These are phyloP conservation scores for Huntiella moniliformis DNA, from an alignment of 2,329 filamentous ascomycete species.

Conservation along the genomic window DNA sequence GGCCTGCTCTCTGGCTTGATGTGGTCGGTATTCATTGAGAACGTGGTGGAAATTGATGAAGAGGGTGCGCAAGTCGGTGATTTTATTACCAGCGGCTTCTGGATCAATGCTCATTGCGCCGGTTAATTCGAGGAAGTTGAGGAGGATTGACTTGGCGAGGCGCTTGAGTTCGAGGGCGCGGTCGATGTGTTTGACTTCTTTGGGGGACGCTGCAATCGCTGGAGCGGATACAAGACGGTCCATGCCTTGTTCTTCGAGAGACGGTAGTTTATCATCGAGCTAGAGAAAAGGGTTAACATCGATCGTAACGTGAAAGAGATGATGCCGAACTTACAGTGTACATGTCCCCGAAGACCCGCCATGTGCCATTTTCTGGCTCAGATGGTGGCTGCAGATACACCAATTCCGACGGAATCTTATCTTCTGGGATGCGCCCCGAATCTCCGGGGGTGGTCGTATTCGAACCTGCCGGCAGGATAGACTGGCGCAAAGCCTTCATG, in stretches of 20 bases:
- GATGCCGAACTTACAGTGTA: slow-evolving; percentile 29
- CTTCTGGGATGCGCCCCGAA: slow-evolving; percentile 11
- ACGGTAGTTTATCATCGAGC: slow-evolving; percentile 43
- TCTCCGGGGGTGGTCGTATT: neutral
- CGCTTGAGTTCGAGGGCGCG: slow-evolving; percentile 52
- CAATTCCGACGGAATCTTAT: slow-evolving; percentile 47
- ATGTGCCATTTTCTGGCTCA: slow-evolving; percentile 51
- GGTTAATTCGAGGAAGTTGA: slow-evolving; percentile 75
- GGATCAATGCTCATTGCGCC: slow-evolving; percentile 53
- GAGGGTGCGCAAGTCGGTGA: slow-evolving; percentile 60
- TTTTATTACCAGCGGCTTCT: slow-evolving; percentile 45
- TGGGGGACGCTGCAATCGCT: slow-evolving; percentile 25
- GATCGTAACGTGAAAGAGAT: neutral
- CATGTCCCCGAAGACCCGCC: slow-evolving; percentile 53
- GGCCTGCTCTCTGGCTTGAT: slow-evolving; percentile 75
- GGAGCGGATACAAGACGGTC: slow-evolving; percentile 34
- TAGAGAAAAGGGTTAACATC: slow-evolving; percentile 15
- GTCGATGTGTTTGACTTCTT: slow-evolving; percentile 38
- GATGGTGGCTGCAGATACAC: slow-evolving; percentile 63
- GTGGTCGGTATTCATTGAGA: slow-evolving; percentile 83
- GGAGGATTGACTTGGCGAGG: slow-evolving; percentile 63
- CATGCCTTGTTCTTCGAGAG: slow-evolving; percentile 52
- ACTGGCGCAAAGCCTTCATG: slow-evolving; percentile 25
- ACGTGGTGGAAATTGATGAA: slow-evolving; percentile 86
- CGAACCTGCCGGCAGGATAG: slow-evolving; percentile 10